Base-by-base conservation (phyloP, 2,329 filamentous ascomycete genomes). In the Nannizziopsis barbatae region DNA sequence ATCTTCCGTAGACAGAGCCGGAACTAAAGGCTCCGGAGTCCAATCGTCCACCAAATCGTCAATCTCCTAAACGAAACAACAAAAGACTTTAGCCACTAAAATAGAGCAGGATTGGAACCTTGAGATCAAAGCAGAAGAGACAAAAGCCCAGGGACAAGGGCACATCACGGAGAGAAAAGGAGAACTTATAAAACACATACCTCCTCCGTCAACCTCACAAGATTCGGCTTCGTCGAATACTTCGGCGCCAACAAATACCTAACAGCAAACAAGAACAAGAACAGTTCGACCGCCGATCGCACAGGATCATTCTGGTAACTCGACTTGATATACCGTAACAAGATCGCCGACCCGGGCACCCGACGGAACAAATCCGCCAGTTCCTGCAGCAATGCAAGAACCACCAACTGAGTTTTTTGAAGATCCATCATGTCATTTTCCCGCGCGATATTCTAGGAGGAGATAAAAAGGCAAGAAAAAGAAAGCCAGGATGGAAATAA, bases 271-370 rank as follows among this genome's bases (percentile, higher is more conserved):
- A 98, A 79, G 58, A 98, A 86, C 51, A 98, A 75, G 56, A 96
- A 81, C 44, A 98, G 74, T 69, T 98, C 92, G 57, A 98, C 86
- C 35, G 86, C 87, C 45, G 87, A 94, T 47, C 93, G 84, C 49
- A 96, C 80, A 8, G 92, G 92, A 60, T 98, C 92, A 64, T 98
- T 84, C 71, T 98, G 92, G 72, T 98, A 96, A 65, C 88, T 95
- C 50, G 88, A 95, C 66, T 86, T 86, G 63, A 98, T 88, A 69
- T 98, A 98, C 54, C 92, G 86, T 58, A 94, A 79, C 60, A 96
- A 75, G 58, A 98, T 95, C 37, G 90, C 86, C 27, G 90, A 96
- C 45, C 92, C 92, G 27, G 92, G 93, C 35, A 98, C 77, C 61
- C 84, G 86, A 61, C 95, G 89, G 64, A 98, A 93, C 50, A 81